A percentile compares a stretch with the other conserved stretches of the same genome.
These are phyloP conservation scores for Crithidia expoeki DNA, from an alignment of 208 protist species.

Conservation along the genomic window DNA sequence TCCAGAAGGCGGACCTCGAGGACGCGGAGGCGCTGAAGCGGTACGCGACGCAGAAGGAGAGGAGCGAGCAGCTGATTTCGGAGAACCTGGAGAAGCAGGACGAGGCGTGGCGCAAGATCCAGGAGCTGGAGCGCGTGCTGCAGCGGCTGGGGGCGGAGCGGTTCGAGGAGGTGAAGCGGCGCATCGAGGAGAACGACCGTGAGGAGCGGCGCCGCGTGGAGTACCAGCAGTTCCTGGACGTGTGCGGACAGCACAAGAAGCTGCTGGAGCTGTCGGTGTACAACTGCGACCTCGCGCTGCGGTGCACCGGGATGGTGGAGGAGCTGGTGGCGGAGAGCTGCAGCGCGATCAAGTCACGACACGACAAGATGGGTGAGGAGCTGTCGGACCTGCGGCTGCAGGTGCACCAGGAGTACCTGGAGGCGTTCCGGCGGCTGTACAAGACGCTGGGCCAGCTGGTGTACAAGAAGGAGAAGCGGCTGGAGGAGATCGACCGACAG, in stretches of 20 bases:
- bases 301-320: constrained; percentile 69
- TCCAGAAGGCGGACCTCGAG: constrained; percentile 79
- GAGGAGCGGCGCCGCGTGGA: constrained; percentile 84
- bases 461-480: constrained; percentile 80
- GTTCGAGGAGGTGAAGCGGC: constrained; percentile 86
- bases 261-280: constrained; percentile 83
- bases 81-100: constrained; percentile 82
- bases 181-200: constrained; percentile 83
- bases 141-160: constrained; percentile 79
- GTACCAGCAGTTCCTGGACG: constrained; percentile 82
- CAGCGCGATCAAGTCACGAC: constrained; percentile 69
- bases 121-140: constrained; percentile 79
- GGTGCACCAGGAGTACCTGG: constrained; percentile 85
- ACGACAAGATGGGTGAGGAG: constrained; percentile 78
- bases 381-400: constrained; percentile 68
- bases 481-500: constrained; percentile 82
- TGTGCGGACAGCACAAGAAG: constrained; percentile 82
- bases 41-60: constrained; percentile 75
- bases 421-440: constrained; percentile 77
- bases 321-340: constrained; percentile 77
- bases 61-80: constrained; percentile 66
- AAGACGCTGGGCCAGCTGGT: constrained; percentile 82
- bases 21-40: constrained; percentile 80
- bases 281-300: constrained; percentile 80
- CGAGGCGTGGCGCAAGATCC: constrained; percentile 79